Evolutionary conservation across 176 grass and related monocot species (phyloP).

Genomic region (Alopecurus myosuroides): DNA sequence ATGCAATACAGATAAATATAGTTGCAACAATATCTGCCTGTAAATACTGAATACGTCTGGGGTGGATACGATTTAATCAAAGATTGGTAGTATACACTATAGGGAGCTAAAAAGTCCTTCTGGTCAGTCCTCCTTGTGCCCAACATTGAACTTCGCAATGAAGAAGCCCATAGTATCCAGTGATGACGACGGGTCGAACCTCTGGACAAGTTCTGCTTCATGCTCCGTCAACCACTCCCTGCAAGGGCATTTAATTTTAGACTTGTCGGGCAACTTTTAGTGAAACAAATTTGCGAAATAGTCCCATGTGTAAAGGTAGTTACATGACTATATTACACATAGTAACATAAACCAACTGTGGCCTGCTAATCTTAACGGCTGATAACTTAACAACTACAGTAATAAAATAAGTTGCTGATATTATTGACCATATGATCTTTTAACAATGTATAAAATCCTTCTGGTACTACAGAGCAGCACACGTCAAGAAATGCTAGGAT

Average conservation of each 20-base stretch:
- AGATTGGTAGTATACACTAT: not conserved
- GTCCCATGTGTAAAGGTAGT: not conserved
- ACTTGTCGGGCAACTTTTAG: not conserved
- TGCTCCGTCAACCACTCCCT: slow-evolving; percentile 76
- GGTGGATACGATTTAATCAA: not conserved
- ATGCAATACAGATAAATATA: not conserved
- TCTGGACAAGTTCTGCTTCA: slow-evolving; percentile 88
- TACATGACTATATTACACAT: not conserved
- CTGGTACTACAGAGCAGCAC: not conserved
- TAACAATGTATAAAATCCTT: not conserved
- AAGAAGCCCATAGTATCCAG: slow-evolving; percentile 96
- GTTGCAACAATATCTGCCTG: not conserved
- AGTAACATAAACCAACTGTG: not conserved
- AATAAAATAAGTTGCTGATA: not conserved
- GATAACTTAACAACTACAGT: not conserved
- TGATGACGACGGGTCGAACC: slow-evolving; percentile 85
- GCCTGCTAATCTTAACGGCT: not conserved
- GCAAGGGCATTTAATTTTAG: not conserved
- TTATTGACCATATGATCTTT: not conserved
- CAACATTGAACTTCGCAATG: slow-evolving; percentile 77
- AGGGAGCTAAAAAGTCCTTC: not conserved
- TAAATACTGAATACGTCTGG: not conserved
- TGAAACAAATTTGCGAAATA: not conserved
- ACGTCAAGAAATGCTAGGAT: not conserved
- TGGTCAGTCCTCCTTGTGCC: slow-evolving; percentile 36